phyloP scores from a whole-genome alignment of 2,329 filamentous ascomycete species.

The Aspergillus fischeri region DNA sequence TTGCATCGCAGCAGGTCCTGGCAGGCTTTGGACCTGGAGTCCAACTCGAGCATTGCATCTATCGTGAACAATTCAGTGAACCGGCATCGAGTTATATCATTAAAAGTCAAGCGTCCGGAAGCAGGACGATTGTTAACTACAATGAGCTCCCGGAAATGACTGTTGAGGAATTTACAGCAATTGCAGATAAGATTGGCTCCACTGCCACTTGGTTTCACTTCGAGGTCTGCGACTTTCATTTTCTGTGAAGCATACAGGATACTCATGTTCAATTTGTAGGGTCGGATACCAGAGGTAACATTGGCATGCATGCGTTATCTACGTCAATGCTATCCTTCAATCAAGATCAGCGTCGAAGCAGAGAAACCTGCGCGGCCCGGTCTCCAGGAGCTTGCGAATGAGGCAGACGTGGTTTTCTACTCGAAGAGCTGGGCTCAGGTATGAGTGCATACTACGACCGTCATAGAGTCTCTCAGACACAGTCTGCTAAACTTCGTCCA shows the following conservation, averaged over 20 bases:
- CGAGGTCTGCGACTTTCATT: slow-evolving; percentile 48
- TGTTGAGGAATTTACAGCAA: slow-evolving; percentile 52
- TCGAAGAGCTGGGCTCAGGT: slow-evolving; percentile 68
- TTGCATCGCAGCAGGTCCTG: slow-evolving; percentile 50
- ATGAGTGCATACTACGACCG: slow-evolving; percentile 9
- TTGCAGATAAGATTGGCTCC: slow-evolving; percentile 39
- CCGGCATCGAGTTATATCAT: slow-evolving; percentile 68
- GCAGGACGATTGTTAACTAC: slow-evolving; percentile 67
- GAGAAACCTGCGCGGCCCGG: slow-evolving; percentile 65
- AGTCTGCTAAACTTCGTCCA: slow-evolving; percentile 3
- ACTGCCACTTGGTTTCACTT: slow-evolving; percentile 63
- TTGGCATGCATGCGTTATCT: slow-evolving; percentile 57
- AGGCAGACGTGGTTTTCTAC: slow-evolving; percentile 70
- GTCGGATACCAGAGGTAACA: slow-evolving; percentile 60
- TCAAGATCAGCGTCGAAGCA: slow-evolving; percentile 64
- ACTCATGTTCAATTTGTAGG: slow-evolving; percentile 36
- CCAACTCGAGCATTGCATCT: slow-evolving; percentile 55
- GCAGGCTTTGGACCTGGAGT: slow-evolving; percentile 52
- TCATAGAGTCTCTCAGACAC: background rate
- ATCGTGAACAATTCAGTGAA: slow-evolving; percentile 51
- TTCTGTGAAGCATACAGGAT: background rate
- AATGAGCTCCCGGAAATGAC: slow-evolving; percentile 67
- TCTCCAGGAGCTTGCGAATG: slow-evolving; percentile 55
- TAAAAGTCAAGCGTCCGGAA: slow-evolving; percentile 55
- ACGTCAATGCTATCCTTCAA: slow-evolving; percentile 42